Evolutionary conservation across 83 land plant species (phyloP), one percentile per base, ranked within the genome.

Genomic region (Thuja plicata): DNA sequence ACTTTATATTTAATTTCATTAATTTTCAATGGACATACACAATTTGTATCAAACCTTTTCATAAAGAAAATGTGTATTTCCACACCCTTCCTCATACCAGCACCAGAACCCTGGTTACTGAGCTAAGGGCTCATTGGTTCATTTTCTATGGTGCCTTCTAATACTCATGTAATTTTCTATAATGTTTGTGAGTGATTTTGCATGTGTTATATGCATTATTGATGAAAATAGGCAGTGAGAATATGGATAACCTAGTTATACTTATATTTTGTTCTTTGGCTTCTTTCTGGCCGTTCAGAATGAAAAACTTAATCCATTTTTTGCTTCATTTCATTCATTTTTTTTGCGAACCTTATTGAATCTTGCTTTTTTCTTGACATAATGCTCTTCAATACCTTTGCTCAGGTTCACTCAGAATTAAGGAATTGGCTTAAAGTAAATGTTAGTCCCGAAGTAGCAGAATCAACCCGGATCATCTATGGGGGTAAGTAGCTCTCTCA

Each of bases 391-490:
- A 30, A 17, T 85, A 24, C 37, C 60, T 88, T 32, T 60, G 48
- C 38, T 34, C 91, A 96, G 98, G 97, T 96, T 66, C 99, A 97
- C 88, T 84, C 38, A 90, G 96, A 92, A 79, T 82, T 97, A 88
- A 90, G 99, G 86, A 93, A 93, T 76, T 97, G 98, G 98, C 90
- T 97, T 48, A 74, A 90, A 1, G 84, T 76, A 21, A 93, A 95
- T 91, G 97, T 94, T 45, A 90, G 97, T 87, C 89, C 93, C 89
- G 96, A 95, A 88, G 97, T 97, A 91, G 99, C 99, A 84, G 88
- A 60, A 62, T 85, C 92, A 74, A 92, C 91, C 43, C 92, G 99
- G 88, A 97, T 97, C 73, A 94, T 96, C 19, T 97, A 97, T 93
- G 98, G 98, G 91, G 98, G 98, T 96, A 92, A 90, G 74, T 50